Evolutionary conservation across 2,329 filamentous ascomycete genomes (phyloP), one percentile per base, ranked within the genome.

Genomic region (Aspergillus jensenii): DNA sequence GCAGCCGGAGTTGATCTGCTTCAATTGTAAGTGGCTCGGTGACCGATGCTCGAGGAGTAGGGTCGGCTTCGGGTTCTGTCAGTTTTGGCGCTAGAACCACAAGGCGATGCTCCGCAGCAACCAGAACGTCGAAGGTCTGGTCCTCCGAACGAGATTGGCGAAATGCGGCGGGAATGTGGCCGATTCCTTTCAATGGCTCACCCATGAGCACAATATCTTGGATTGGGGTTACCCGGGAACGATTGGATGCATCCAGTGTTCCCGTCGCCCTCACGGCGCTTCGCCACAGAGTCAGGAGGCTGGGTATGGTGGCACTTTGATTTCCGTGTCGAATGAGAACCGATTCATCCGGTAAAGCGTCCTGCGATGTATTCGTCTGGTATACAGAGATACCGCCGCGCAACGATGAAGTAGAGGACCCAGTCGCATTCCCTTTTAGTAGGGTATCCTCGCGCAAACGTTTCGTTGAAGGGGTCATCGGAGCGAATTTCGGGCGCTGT

Each of bases 391-490:
- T 76, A 14, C 73, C 69, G 14, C 79, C 79, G n/a, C 68, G 66
- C 15, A 73, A 63, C 2, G 72, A 75, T 11, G 70, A 70, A 31
- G 64, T 66, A 39, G 69, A 60, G 15, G 60, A 56, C 17, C 64
- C 66, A 47, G 67, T 59, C 1, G 68, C 65, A 37, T 43, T 49
- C 15, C 78, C 78, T 57, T 76, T 76, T 44, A 79, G 70, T 17
- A 81, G 69, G 1, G 74, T 72, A 41, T 78, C 77, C 66, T 80
- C 77, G 15, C 76, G 75, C 6, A 78, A 64, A 25, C 77, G 76
- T 50, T 77, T 75, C 7, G 79, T 80, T n/a, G 77, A 76, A 8
- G 79, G 79, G 4, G 79, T 81, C 73, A 79, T 76, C 0, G 78
- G 78, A 1, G 76, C 77, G 58, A 81, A 76, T 46, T 67, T 74